Conservation (phyloP, 2,329 filamentous ascomycete species). For the Colletotrichum shisoi region DNA sequence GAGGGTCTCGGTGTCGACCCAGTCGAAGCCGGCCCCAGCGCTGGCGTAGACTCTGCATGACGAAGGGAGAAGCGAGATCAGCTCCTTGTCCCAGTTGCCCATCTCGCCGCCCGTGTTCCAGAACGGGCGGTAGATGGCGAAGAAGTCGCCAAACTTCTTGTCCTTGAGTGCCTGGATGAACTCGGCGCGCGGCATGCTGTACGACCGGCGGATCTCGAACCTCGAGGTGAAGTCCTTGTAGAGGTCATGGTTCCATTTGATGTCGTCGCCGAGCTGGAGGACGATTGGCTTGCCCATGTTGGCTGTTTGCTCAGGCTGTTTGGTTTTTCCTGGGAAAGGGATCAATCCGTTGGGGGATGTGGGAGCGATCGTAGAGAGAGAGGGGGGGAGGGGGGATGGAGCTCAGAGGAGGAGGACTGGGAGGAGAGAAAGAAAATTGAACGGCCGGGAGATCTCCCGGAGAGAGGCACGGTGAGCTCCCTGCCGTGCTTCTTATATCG, state of each 20-base stretch:
- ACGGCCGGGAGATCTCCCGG: too few species aligned
- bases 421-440: not conserved
- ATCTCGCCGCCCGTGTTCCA: constrained; percentile 38
- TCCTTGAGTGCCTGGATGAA: constrained; percentile 36
- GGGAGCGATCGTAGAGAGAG: too few species aligned
- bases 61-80: constrained; percentile 33
- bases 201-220: constrained; percentile 35
- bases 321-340: too few species aligned
- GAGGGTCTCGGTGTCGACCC: constrained; percentile 36
- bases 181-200: constrained; percentile 35
- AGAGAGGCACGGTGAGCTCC: constrained; percentile 7
- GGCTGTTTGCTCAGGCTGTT: not conserved
- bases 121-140: constrained; percentile 37
- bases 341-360: not conserved
- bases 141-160: constrained; percentile 35
- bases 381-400: too few species aligned
- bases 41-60: constrained; percentile 36
- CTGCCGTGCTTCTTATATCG: constrained; percentile 26
- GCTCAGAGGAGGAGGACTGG: not conserved
- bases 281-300: constrained; percentile 37
- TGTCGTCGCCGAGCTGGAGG: constrained; percentile 37
- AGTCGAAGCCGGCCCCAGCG: constrained; percentile 34
- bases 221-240: constrained; percentile 35
- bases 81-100: constrained; percentile 37
- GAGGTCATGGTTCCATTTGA: constrained; percentile 38